These are phyloP conservation scores for Biscogniauxia sp. DNA, from an alignment of 2,329 filamentous ascomycete species.

Conservation along the genomic window DNA sequence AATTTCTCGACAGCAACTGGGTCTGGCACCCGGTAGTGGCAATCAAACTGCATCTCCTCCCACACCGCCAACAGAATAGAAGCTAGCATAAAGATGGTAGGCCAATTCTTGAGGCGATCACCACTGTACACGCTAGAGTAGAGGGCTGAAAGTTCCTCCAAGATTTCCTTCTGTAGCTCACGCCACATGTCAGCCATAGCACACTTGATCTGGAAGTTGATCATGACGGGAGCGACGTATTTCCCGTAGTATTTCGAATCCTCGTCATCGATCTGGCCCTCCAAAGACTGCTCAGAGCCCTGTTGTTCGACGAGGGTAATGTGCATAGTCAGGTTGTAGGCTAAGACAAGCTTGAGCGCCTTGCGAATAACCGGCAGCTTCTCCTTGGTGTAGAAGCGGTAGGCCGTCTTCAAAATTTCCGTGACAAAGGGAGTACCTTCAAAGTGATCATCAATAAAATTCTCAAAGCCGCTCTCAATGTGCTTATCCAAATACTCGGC, in stretches of 20 bases:
- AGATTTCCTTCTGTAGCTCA: conserved; percentile 90
- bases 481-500: conserved; percentile 95
- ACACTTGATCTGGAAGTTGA: conserved; percentile 99
- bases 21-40: conserved; percentile 90
- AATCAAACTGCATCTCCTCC: conserved; percentile 99
- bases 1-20: conserved; percentile 85
- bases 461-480: conserved; percentile 87
- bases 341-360: conserved; percentile 88
- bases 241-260: conserved; percentile 86
- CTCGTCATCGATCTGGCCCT: conserved; percentile 82
- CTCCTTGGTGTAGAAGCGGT: conserved; percentile 88
- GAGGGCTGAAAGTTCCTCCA: conserved; percentile 86
- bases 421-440: conserved; percentile 94
- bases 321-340: conserved; percentile 92
- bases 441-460: conserved; percentile 94
- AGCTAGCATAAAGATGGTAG: conserved; percentile 95
- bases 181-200: conserved; percentile 98
- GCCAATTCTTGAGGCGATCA: conserved; percentile 98
- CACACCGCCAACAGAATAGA: conserved; percentile 91
- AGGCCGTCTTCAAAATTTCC: conserved; percentile 92
- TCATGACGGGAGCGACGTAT: conserved; percentile 93
- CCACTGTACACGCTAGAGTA: conserved; percentile 99
- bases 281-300: conserved; percentile 72
- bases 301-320: conserved; percentile 92
- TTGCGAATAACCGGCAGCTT: conserved; percentile 89